These are phyloP conservation scores for Aspergillus sp. DNA, from an alignment of 2,329 filamentous ascomycete genomes.

Conservation along the genomic window DNA sequence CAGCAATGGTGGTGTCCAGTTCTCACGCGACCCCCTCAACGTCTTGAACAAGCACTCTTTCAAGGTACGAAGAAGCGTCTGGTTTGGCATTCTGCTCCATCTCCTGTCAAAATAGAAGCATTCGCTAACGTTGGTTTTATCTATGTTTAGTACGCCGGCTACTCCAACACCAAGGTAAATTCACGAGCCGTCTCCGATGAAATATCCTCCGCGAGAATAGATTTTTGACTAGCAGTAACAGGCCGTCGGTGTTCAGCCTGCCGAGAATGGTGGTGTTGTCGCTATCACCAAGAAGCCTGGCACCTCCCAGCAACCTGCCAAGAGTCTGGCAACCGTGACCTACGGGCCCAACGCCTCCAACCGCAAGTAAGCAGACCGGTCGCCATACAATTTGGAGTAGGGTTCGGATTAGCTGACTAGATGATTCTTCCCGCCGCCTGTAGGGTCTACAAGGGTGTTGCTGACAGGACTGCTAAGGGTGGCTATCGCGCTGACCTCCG, in stretches of 20 bases:
- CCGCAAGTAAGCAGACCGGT: slow-evolving; percentile 66
- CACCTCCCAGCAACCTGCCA: slow-evolving; percentile 70
- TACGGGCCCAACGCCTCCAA: slow-evolving; percentile 71
- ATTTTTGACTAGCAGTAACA: slow-evolving; percentile 37
- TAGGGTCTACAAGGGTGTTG: slow-evolving; percentile 87
- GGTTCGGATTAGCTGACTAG: slow-evolving; percentile 20
- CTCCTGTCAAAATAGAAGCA: not conserved
- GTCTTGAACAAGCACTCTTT: slow-evolving; percentile 85
- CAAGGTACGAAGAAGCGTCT: slow-evolving; percentile 61
- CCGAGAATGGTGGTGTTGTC: slow-evolving; percentile 75
- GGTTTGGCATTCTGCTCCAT: slow-evolving; percentile 10
- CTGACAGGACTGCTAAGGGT: slow-evolving; percentile 76
- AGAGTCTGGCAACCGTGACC: slow-evolving; percentile 63
- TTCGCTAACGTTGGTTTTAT: slow-evolving; percentile 18
- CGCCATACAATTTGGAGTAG: not conserved
- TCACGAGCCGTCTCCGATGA: slow-evolving; percentile 1
- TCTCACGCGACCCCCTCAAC: slow-evolving; percentile 95
- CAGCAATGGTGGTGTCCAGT: slow-evolving; percentile 73
- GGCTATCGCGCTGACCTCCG: slow-evolving; percentile 82
- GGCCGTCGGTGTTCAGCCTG: slow-evolving; percentile 78
- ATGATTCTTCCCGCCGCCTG: slow-evolving; percentile 7
- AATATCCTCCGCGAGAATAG: not conserved
- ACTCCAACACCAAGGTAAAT: slow-evolving; percentile 86
- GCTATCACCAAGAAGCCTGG: slow-evolving; percentile 82
- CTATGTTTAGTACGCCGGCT: slow-evolving; percentile 73